Evolutionary conservation across 768 basidiomycete species (phyloP), one percentile per base, ranked within the genome.

Genomic region (Tephrocybe sp.): DNA sequence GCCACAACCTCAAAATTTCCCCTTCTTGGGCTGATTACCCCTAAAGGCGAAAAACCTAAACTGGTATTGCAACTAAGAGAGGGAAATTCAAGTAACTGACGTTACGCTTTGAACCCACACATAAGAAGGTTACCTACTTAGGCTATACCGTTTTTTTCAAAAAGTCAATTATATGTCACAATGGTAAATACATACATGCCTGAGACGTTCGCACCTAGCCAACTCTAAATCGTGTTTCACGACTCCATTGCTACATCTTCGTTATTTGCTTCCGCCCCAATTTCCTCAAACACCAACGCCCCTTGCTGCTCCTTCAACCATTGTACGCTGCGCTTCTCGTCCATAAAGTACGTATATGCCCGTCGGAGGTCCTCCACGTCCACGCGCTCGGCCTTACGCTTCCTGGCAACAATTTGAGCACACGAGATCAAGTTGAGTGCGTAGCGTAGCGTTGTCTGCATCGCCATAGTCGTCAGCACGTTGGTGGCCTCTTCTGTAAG

Each of bases 391-490:
- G 81, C 74, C 58, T 92, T 94, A 25, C 96, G 82, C 61, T 92
- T 87, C 53, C 82, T 77, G 5, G 96, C 89, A 15, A 96, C 74
- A 37, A 97, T 82, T 56, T 91, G 85, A 0, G 89, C 91, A 40
- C 92, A 93, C 1, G 95, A 94, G 55, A 99, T 98, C 48, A 98
- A 74, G 70, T 98, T 96, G 36, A 98, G 80, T 0, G 92, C 89
- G 63, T 97, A 98, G 48, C 96, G 87, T 32, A 98, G 75, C 0
- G 94, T 97, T 5, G 96, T 95, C 55, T 92, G 83, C 53, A 75
- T 69, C 1, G 92, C 94, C 83, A 99, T 96, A 2, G 84, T 80
- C 2, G 92, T 89, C 27, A 99, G 73, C n/a, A 94, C 86, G 26
- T 78, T 77, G 34, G 82, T 65, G 1, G 94, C 92, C 16, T 86